Base-by-base conservation (phyloP, 2,329 filamentous ascomycete species). In the Trichoderma gracile region DNA sequence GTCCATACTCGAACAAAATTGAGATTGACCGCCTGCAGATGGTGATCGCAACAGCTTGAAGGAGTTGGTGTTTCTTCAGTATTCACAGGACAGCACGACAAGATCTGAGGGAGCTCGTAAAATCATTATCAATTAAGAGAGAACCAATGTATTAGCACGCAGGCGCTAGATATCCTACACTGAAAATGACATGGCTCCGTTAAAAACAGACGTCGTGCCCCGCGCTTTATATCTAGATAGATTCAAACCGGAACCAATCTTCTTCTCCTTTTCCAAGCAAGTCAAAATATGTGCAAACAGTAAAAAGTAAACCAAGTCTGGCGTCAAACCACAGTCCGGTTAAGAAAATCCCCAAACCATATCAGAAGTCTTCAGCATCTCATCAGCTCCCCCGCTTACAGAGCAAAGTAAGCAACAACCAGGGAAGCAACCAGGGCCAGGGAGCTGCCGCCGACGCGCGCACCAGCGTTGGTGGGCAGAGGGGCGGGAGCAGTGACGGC, bases 351-450 rank as follows among this genome's bases (percentile, higher is more conserved):
- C n/a, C n/a, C n/a, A n/a, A n/a, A n/a, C n/a, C n/a, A n/a, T n/a
- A n/a, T n/a, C n/a, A n/a, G n/a, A n/a, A n/a, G n/a, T n/a, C n/a
- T n/a, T n/a, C 33, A 38, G 10, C 33, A 38, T 21, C 40, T 8
- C 50, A 64, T 60, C 57, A 63, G 63, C 60, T 9, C 6, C 25
- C 54, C 25, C 54, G 62, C 71, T 80, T 78, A 82, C 73, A 82
- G 73, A 70, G 78, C 79, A 57, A 82, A 67, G 67, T 76, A 67
- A 66, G 79, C 79, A 66, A 78, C 72, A 66, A 76, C 75, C 27
- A 81, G 69, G 69, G 76, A 78, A 68, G 73, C 78, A 64, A 80
- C 55, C 25, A 78, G 67, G 65, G 76, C 77, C 57, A 80, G 56
- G 43, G 77, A 75, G 68, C 75, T 77, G 30, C 75, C 76, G n/a